Base-by-base conservation (phyloP, 1,284 basidiomycete genomes). In the Phellopilus nigrolimitatus region DNA sequence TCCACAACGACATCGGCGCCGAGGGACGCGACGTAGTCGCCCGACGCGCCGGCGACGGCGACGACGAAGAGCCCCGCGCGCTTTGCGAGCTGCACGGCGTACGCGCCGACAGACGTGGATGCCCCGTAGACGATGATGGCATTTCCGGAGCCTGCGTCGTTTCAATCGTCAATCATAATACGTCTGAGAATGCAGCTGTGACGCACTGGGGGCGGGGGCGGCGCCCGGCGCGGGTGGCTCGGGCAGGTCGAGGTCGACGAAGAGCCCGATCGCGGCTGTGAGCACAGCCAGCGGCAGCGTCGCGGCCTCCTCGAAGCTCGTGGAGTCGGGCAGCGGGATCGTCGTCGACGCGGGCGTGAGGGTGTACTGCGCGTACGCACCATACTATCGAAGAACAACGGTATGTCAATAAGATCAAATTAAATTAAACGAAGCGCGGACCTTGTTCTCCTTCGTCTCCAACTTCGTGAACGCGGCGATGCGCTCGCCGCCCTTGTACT, bases 21-120 rank as follows among this genome's bases (percentile, higher is more conserved):
- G 30, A 62, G 55, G 2, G 49, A 37, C 31, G 51, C 47, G 1
- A 60, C 53, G 31, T 59, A 50, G 7, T 55, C 53, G 8, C 37
- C 30, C 2, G 60, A 57, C 3, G 48, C 12, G 17, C 64, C 64
- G 0, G 63, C 65, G 3, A 67, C 60, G 4, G 60, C 67, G 21
- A 68, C 58, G 15, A 67, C 60, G 22, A 58, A 51, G 49, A 51
- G 45, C 15, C 49, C 55, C 5, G 55, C 47, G 7, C 56, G 57
- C 47, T 65, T 66, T 36, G 64, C 62, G 4, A 69, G 60, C 56
- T 69, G 68, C 8, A n/a, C n/a, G n/a, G n/a, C n/a, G n/a, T n/a
- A n/a, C n/a, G n/a, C n/a, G n/a, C n/a, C n/a, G n/a, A n/a, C 66
- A 7, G 61, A 63, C 0, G 64, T 61, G 22, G 60, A 57, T 0